Conservation (phyloP, 257 asterid genomes). For the Plantago elongata region DNA sequence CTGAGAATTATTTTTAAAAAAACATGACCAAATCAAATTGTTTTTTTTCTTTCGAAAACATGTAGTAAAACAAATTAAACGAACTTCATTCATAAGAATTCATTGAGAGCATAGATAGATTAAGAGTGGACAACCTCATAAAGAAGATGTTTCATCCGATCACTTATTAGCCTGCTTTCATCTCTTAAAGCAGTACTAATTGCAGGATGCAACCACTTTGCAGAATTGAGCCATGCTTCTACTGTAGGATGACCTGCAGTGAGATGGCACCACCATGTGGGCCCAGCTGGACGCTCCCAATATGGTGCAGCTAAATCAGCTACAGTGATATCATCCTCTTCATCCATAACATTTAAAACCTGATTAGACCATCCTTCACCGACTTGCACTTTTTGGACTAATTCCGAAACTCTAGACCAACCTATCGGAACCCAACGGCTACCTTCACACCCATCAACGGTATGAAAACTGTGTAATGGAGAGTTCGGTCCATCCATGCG, state of each 20-base stretch:
- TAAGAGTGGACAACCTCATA: constrained; percentile 57
- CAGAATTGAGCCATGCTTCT: constrained; percentile 71
- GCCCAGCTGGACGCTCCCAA: constrained; percentile 92
- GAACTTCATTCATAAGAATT: background rate
- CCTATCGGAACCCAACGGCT: constrained; percentile 87
- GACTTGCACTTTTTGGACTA: constrained; percentile 54
- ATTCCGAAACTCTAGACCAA: constrained; percentile 78
- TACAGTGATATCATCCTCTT: constrained; percentile 75
- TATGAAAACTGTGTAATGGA: constrained; percentile 20
- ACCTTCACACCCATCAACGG: constrained; percentile 38
- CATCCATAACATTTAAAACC: constrained; percentile 45
- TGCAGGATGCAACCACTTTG: constrained; percentile 95
- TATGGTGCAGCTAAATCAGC: constrained; percentile 92
- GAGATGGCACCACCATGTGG: constrained; percentile 98
- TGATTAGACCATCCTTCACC: constrained; percentile 60
- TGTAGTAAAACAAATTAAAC: background rate
- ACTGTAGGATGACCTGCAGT: constrained; percentile 72
- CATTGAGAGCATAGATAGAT: constrained; percentile 14
- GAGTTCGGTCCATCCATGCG: constrained; percentile 34
- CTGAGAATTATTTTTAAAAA: background rate
- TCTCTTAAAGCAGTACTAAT: constrained; percentile 80
- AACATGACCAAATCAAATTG: background rate
- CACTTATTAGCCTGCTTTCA: constrained; percentile 88
- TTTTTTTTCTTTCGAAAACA: constrained; percentile 1
- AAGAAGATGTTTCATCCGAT: constrained; percentile 83